These are phyloP conservation scores for Boletales sp. DNA, from an alignment of 768 basidiomycete species.

Conservation along the genomic window DNA sequence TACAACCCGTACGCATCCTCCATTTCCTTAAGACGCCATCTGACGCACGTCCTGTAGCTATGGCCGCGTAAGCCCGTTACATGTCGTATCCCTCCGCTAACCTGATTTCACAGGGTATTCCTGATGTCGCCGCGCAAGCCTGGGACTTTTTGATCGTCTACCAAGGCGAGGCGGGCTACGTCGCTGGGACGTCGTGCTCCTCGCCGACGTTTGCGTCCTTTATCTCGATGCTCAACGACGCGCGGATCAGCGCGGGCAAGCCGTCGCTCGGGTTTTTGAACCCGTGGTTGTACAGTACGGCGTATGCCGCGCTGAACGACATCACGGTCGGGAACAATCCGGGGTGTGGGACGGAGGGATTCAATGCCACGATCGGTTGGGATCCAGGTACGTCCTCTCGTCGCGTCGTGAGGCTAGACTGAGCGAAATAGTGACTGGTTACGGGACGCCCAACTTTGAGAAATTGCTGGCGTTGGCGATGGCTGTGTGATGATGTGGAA, in stretches of 20 bases:
- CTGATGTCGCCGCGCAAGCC: constrained; percentile 66
- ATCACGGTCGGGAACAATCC: constrained; percentile 55
- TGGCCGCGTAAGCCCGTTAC: constrained; percentile 42
- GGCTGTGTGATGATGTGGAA: constrained; percentile 2
- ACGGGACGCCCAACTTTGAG: constrained; percentile 53
- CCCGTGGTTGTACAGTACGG: constrained; percentile 49
- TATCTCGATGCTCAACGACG: constrained; percentile 64
- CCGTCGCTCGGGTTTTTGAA: constrained; percentile 62
- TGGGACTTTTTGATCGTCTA: constrained; percentile 47
- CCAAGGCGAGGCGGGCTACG: constrained; percentile 32
- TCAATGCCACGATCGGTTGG: constrained; percentile 59
- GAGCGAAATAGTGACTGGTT: constrained; percentile 43
- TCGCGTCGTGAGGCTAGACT: background rate
- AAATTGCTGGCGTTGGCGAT: constrained; percentile 40
- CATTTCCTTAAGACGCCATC: background rate
- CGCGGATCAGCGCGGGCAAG: constrained; percentile 41
- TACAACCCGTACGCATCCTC: constrained; percentile 50
- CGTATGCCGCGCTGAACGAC: constrained; percentile 45
- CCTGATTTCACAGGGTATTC: constrained; percentile 38
- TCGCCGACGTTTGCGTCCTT: constrained; percentile 63
- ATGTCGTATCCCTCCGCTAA: background rate
- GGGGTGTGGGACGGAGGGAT: constrained; percentile 62
- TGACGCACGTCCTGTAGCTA: constrained; percentile 24
- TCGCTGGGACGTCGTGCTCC: constrained; percentile 64
- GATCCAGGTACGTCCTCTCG: constrained; percentile 45